A percentile compares a stretch with the other conserved stretches of the same genome.
Conservation (phyloP, 2,329 filamentous ascomycete genomes). For the Plenodomus tracheiphilus region DNA sequence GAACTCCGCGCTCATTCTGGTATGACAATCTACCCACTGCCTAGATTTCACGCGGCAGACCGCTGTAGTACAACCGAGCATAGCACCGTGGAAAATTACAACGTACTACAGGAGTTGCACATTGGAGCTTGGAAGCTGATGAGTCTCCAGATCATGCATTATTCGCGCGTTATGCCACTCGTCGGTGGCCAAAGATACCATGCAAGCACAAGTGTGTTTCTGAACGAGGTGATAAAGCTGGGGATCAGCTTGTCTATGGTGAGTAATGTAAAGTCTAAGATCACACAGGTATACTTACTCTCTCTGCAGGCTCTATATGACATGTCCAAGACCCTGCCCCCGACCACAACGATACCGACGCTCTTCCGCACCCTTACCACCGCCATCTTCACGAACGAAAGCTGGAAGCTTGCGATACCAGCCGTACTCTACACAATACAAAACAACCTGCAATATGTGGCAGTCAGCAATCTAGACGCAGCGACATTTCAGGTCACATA, state of each 20-base stretch:
- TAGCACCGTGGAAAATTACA: background rate
- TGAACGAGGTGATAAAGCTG: constrained; percentile 91
- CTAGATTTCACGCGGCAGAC: constrained; percentile 5
- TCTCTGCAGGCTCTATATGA: constrained; percentile 70
- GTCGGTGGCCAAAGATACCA: constrained; percentile 84
- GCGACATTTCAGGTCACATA: constrained; percentile 93
- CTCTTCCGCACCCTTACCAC: constrained; percentile 79
- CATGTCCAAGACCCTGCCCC: constrained; percentile 74
- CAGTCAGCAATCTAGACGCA: constrained; percentile 86
- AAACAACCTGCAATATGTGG: constrained; percentile 91
- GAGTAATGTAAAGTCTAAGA: background rate
- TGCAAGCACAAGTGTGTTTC: constrained; percentile 88
- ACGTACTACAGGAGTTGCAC: background rate
- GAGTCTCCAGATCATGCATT: constrained; percentile 76
- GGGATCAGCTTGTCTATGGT: constrained; percentile 78
- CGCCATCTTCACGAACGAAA: constrained; percentile 83
- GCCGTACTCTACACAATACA: constrained; percentile 87
- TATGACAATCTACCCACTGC: constrained; percentile 45
- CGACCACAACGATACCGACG: constrained; percentile 77
- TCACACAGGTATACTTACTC: constrained; percentile 1
- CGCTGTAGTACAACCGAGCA: constrained; percentile 1
- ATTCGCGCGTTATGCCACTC: constrained; percentile 90
- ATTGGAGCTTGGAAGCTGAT: constrained; percentile 6
- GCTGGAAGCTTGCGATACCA: constrained; percentile 92
- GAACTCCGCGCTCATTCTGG: constrained; percentile 77